These are phyloP conservation scores for Berberis thunbergii DNA, from an alignment of 164 flowering plant genomes.

Conservation along the genomic window DNA sequence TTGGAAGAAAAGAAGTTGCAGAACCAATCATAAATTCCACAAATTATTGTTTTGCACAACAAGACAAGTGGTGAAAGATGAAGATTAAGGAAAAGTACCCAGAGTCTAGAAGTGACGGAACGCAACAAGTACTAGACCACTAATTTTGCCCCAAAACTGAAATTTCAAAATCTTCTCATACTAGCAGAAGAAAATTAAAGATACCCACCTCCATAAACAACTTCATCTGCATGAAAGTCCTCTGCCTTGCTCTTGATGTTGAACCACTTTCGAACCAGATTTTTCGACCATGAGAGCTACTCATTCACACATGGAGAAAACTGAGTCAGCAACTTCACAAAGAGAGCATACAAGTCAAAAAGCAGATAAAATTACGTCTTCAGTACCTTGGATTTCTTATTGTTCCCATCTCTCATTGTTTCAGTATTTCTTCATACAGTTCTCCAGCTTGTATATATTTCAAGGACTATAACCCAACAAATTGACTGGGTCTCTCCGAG, in stretches of 20 bases:
- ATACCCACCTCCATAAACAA: conserved; percentile 37
- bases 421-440: conserved; percentile 61
- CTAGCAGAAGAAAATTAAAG: background rate
- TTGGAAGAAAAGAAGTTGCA: background rate
- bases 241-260: conserved; percentile 77
- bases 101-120: background rate
- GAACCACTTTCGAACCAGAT: conserved; percentile 78
- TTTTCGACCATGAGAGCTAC: conserved; percentile 85
- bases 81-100: conserved; percentile 2
- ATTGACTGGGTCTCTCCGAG: background rate
- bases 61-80: conserved; percentile 3
- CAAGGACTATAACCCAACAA: background rate
- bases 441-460: conserved; percentile 8
- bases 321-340: conserved; percentile 4
- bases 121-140: background rate
- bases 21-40: background rate
- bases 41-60: conserved; percentile 3
- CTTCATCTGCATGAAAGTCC: conserved; percentile 67
- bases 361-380: background rate
- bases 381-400: conserved; percentile 69
- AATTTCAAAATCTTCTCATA: background rate
- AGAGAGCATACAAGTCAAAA: background rate
- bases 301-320: background rate
- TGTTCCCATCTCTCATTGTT: conserved; percentile 89
- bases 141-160: background rate